phyloP scores from a whole-genome alignment of 805 yeast genomes.

The Suhomyces pyralidae region DNA sequence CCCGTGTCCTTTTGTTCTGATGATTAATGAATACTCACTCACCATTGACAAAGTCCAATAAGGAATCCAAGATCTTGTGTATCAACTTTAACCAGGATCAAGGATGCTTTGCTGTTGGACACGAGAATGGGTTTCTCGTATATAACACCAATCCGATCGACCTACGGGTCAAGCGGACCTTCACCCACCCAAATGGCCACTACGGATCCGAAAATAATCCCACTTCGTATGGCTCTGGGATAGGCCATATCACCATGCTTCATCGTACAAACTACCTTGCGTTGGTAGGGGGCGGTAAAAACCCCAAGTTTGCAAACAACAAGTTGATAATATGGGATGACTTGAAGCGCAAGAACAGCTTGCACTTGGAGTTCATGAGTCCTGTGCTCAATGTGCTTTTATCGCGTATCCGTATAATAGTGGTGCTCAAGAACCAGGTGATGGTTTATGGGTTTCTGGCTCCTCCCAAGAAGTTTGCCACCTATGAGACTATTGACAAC shows the following conservation, averaged over 20 bases:
- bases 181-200: not conserved
- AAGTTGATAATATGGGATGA: constrained; percentile 92
- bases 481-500: constrained; percentile 65
- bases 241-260: constrained; percentile 77
- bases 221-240: constrained; percentile 46
- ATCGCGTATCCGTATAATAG: constrained; percentile 73
- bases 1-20: not conserved
- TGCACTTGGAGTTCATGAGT: constrained; percentile 70
- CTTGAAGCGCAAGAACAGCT: constrained; percentile 67
- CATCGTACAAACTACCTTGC: constrained; percentile 90
- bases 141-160: constrained; percentile 88
- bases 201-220: not conserved
- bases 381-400: constrained; percentile 73
- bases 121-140: constrained; percentile 77
- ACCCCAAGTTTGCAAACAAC: constrained; percentile 74
- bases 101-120: constrained; percentile 83
- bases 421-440: constrained; percentile 64
- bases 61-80: constrained; percentile 43
- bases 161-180: constrained; percentile 55
- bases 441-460: constrained; percentile 77
- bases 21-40: constrained; percentile 17
- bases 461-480: constrained; percentile 65
- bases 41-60: constrained; percentile 9
- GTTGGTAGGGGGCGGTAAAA: constrained; percentile 83
- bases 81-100: constrained; percentile 85